Conservation (phyloP, 2,329 filamentous ascomycete genomes). For the Parafenestella ontariensis region DNA sequence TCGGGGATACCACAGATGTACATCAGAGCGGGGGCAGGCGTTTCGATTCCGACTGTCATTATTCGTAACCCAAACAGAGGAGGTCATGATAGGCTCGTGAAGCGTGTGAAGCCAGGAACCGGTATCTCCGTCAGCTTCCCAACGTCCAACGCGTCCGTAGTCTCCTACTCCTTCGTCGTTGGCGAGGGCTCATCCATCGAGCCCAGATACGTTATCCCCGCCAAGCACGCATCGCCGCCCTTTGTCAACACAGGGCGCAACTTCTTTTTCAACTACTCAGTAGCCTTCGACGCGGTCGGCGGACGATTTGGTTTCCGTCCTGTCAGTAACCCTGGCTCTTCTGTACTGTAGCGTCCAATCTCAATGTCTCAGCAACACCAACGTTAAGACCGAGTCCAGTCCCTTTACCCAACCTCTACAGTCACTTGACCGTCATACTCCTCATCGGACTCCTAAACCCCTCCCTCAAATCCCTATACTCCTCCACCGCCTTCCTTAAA, state of each 20-base stretch:
- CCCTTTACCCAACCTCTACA: slow-evolving; percentile 23
- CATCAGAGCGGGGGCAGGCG: slow-evolving; percentile 35
- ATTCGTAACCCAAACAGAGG: slow-evolving; percentile 42
- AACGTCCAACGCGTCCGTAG: slow-evolving; percentile 15
- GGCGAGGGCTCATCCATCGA: slow-evolving; percentile 33
- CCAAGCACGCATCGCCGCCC: slow-evolving; percentile 25
- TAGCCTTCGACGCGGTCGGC: slow-evolving; percentile 43
- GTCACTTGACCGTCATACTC: slow-evolving; percentile 44
- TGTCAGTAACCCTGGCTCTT: slow-evolving; percentile 17
- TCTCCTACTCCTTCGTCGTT: slow-evolving; percentile 36
- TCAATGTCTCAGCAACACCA: not conserved
- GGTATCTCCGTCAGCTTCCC: slow-evolving; percentile 37
- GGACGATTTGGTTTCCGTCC: slow-evolving; percentile 43
- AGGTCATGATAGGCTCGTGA: slow-evolving; percentile 33
- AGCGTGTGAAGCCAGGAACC: slow-evolving; percentile 40
- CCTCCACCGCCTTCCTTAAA: slow-evolving; percentile 71
- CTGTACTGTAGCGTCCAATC: slow-evolving; percentile 20
- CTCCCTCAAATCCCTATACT: slow-evolving; percentile 54
- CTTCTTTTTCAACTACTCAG: slow-evolving; percentile 40
- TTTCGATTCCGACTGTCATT: slow-evolving; percentile 35
- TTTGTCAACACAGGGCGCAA: slow-evolving; percentile 46
- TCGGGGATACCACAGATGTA: slow-evolving; percentile 48
- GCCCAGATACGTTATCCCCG: slow-evolving; percentile 39
- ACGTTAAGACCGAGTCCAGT: slow-evolving; percentile 17
- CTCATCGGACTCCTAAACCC: slow-evolving; percentile 45